Evolutionary conservation across 495 filamentous ascomycete species (phyloP), one percentile per base, ranked within the genome.

Genomic region (Penicillium manginii): DNA sequence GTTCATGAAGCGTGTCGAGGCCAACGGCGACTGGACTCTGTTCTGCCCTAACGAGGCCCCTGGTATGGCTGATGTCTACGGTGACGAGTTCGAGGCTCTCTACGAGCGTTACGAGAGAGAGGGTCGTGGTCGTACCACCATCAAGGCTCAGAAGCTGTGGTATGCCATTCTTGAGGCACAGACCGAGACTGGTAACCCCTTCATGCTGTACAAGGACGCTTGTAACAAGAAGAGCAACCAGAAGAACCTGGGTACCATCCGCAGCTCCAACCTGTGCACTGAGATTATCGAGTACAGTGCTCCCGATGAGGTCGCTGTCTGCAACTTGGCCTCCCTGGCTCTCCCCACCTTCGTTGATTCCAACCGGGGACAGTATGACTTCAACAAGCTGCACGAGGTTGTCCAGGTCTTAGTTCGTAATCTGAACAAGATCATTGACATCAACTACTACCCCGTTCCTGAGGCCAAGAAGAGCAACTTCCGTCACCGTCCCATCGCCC

Each of bases 221-320:
- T 93, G 91, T 83, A 98, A 98, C 83, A 85, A 86, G 66, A 98
- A 98, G 86, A 97, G 92, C 83, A 98, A 98, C 85, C 94, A 98
- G 77, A 96, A 98, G 88, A 98, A 98, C 72, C 83, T 98, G 31
- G 94, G 94, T 46, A 96, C 92, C 46, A 98, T 98, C 66, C 91
- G 90, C 70, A 97, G 91, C 83, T 98, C 94, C 65, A 98, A 98
- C 78, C 83, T 98, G 46, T 98, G 94, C 84, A 97, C 93, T 29
- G 94, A 98, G 76, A 98, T 98, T 64, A 82, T 98, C 58, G 94
- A 98, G 78, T 98, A 98, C 83, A 93, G 82, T 58, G 91, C 94
- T 23, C 92, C 94, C 19, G 93, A 98, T 73, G 94, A 98, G 82
- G 93, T 98, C 52, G 94, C 94, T 68, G 94, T 98, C 56, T 98